Conservation (phyloP, 164 flowering plant genomes). For the Aristolochia contorta region DNA sequence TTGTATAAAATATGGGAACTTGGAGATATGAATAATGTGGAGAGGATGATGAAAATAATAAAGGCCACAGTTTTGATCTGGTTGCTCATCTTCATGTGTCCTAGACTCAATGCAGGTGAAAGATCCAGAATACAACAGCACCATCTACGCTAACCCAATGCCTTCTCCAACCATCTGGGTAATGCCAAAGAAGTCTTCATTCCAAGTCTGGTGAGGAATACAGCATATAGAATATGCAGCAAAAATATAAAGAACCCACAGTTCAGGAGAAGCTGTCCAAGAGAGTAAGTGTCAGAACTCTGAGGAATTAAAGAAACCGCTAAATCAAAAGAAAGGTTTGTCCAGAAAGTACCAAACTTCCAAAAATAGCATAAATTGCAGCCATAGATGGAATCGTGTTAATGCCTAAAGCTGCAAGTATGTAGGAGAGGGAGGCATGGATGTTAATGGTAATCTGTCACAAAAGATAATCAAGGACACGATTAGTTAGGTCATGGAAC, state of each 20-base stretch:
- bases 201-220: conserved; percentile 71
- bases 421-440: conserved; percentile 64
- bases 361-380: conserved; percentile 59
- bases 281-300: neutral
- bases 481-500: too few species aligned
- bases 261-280: conserved; percentile 69
- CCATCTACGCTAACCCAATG: too few species aligned
- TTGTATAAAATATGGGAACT: too few species aligned
- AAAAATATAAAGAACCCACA: conserved; percentile 69
- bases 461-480: too few species aligned
- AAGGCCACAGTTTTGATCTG: too few species aligned
- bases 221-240: conserved; percentile 71
- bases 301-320: neutral
- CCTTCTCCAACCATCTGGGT: conserved; percentile 55
- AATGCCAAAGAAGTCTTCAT: conserved; percentile 56
- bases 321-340: too few species aligned
- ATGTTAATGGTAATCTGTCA: conserved; percentile 31
- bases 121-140: too few species aligned
- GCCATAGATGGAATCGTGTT: conserved; percentile 69
- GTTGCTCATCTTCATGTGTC: too few species aligned
- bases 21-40: too few species aligned
- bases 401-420: conserved; percentile 55
- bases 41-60: too few species aligned
- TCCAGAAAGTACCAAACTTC: conserved; percentile 40
- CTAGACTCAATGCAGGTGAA: too few species aligned